Evolutionary conservation across 2,329 filamentous ascomycete genomes (phyloP).

Genomic region (Colletotrichum noveboracense): DNA sequence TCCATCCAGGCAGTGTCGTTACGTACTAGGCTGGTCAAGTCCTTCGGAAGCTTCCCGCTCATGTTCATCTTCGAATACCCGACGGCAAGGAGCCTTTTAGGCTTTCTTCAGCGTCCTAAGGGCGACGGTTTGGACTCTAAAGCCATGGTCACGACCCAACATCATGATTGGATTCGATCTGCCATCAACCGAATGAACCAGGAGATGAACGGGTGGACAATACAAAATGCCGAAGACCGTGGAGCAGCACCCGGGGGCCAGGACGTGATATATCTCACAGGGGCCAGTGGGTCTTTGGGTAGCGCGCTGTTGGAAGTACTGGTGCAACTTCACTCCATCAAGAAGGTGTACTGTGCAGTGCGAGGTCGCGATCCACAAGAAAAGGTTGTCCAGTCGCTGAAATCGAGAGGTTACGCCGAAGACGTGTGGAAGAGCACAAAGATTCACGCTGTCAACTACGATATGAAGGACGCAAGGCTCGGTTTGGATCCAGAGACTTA

Average conservation of each 20-base stretch:
- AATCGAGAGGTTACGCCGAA: neutral
- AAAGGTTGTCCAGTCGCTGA: neutral
- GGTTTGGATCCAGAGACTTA: neutral
- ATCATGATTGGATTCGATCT: neutral
- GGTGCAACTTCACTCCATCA: neutral
- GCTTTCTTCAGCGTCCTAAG: neutral
- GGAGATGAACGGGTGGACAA: neutral
- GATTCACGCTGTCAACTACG: neutral
- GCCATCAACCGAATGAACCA: neutral
- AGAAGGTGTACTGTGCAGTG: neutral
- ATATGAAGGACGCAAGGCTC: neutral
- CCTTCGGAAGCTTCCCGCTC: neutral
- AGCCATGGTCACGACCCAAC: neutral
- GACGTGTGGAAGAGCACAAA: neutral
- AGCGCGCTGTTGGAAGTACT: slow-evolving; percentile 2
- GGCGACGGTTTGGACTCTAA: neutral
- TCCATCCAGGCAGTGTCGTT: neutral
- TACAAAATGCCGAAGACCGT: neutral
- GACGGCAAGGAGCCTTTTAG: neutral
- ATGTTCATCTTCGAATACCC: slow-evolving; percentile 15
- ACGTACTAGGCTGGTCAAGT: neutral
- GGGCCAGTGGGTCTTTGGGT: neutral
- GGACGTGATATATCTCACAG: neutral
- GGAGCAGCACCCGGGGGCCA: neutral
- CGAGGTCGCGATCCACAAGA: neutral